Evolutionary conservation across 2,329 filamentous ascomycete species (phyloP).

Genomic region (Sclerotinia nivalis): DNA sequence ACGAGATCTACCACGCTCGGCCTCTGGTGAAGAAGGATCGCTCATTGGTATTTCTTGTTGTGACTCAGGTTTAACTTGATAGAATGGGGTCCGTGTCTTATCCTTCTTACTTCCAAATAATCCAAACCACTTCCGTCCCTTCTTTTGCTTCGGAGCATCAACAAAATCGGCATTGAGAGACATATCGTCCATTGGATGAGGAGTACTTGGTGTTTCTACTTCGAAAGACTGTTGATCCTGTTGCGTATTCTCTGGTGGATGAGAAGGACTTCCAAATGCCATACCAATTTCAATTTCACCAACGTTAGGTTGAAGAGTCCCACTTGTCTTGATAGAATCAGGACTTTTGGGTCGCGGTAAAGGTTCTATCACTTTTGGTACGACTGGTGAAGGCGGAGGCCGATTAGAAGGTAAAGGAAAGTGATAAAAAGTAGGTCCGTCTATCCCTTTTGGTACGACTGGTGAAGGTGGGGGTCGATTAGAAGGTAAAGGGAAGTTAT

Average conservation of each 20-base stretch:
- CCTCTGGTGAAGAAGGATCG: constrained; percentile 20
- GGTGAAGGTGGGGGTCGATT: constrained; percentile 33
- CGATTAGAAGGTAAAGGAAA: constrained; percentile 36
- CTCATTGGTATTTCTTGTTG: constrained; percentile 20
- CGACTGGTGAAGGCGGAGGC: constrained; percentile 30
- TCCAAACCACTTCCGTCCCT: constrained; percentile 60
- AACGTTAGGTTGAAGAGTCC: background rate
- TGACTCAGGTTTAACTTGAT: constrained; percentile 38
- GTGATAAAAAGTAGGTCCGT: constrained; percentile 32
- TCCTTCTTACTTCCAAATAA: constrained; percentile 48
- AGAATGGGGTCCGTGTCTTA: constrained; percentile 42
- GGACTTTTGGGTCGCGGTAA: constrained; percentile 8
- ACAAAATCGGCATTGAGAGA: constrained; percentile 19
- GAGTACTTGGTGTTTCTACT: constrained; percentile 29
- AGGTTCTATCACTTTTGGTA: background rate
- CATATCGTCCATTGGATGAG: constrained; percentile 32
- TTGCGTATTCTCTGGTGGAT: constrained; percentile 37
- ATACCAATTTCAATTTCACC: constrained; percentile 59
- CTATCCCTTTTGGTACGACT: background rate
- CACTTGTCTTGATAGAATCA: constrained; percentile 2
- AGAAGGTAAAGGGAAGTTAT: constrained; percentile 37
- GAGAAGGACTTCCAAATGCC: constrained; percentile 70
- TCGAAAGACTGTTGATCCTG: constrained; percentile 24
- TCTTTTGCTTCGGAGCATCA: constrained; percentile 43
- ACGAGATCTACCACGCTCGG: constrained; percentile 28